Evolutionary conservation across 176 grass and related monocot genomes (phyloP), one percentile per base, ranked within the genome.

Genomic region (Aechmea fasciata): DNA sequence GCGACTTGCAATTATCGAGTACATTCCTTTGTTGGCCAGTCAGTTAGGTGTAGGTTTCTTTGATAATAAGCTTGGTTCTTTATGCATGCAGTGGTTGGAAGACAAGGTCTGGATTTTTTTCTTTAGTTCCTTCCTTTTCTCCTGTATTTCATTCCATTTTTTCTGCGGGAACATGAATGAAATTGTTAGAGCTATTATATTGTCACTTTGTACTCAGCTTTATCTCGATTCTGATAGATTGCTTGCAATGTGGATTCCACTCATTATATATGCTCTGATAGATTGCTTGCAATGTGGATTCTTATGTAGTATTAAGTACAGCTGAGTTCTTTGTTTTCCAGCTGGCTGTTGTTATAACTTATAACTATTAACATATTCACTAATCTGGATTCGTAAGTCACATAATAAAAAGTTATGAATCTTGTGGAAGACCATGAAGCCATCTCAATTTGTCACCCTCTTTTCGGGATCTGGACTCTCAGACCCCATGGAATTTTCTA

Each of bases 81-180:
- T 97, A 52, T 97, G 94, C 82, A 97, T 97, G 89, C 89, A 90
- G 18, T 97, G 94, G 89, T 87, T 97, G 76, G 94, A 92, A 82
- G 94, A 97, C 83, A 97, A 96, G 93, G 93, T 96, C 64, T 59
- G 17, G 41, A 1, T 66, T 55, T 64, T 77, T 28, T 80, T 41
- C 33, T 41, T 41, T 41, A 6, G 5, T 8, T 41, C 33, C 0
- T 41, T 41, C 33, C 55, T 61, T 61, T 22, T 10, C 20, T 61
- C 55, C 55, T 61, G n/a, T 19, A 2, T 5, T 61, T 61, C 55
- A 8, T 59, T 59, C 55, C 20, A 11, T 61, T 9, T 61, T 6
- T 41, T 41, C 33, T 41, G 33, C 33, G 4, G 4, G 33, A 41
- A 41, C 33, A 41, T 41, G 33, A 41, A 41, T 55, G 52, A 13